Evolutionary conservation across 208 protist species (phyloP).

Genomic region (Trypanosoma lewisi): DNA sequence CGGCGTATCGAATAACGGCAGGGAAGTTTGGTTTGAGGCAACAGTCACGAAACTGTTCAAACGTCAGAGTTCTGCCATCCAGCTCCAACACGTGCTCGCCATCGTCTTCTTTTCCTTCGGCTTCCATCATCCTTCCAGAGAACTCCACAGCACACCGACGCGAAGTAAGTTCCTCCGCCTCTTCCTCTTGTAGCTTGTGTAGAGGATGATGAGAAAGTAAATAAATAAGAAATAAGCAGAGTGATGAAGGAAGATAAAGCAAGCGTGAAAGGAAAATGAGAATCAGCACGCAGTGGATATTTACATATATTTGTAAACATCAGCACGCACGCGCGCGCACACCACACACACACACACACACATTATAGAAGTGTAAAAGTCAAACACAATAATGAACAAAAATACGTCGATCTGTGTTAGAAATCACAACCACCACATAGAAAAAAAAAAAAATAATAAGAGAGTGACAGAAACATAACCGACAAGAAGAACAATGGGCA

Average conservation of each 20-base stretch:
- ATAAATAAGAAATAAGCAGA: no score
- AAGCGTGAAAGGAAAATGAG: no score
- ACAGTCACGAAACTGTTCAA: conserved; percentile 48
- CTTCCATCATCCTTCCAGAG: neutral
- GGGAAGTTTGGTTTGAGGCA: conserved; percentile 71
- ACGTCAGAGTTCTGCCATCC: conserved; percentile 53
- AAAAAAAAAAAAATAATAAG: neutral
- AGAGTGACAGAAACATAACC: conserved; percentile 2
- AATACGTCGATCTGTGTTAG: neutral
- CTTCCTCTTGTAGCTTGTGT: no score
- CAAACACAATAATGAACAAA: neutral
- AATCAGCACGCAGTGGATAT: no score
- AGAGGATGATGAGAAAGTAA: no score
- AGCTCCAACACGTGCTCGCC: conserved; percentile 44
- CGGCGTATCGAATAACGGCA: conserved; percentile 67
- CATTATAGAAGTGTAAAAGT: no score
- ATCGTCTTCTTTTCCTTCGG: neutral
- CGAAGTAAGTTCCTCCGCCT: no score
- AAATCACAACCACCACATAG: neutral
- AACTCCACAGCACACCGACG: no score
- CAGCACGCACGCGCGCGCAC: no score
- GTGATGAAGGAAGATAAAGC: no score
- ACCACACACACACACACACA: no score
- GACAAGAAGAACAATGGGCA: conserved; percentile 5
- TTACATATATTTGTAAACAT: no score